phyloP scores from a whole-genome alignment of 2,329 filamentous ascomycete genomes.

The Talaromyces verruculosus region DNA sequence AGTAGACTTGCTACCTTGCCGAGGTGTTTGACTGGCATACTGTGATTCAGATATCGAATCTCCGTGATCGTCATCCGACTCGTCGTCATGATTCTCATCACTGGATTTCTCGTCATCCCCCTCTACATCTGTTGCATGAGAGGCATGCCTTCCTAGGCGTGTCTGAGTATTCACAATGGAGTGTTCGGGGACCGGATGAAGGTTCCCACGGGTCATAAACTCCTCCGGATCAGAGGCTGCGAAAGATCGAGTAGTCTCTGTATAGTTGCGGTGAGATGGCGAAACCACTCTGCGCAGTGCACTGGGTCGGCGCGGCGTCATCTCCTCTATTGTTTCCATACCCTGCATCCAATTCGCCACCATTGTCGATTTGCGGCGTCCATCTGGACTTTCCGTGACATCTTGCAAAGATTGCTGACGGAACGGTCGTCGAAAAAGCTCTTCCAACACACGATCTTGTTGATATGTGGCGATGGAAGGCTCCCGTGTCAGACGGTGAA shows the following conservation, averaged over 20 bases:
- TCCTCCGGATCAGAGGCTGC: conserved; percentile 58
- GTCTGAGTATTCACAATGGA: conserved; percentile 30
- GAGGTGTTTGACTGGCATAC: conserved; percentile 23
- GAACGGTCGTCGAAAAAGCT: conserved; percentile 78
- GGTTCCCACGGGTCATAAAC: conserved; percentile 33
- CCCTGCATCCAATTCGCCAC: conserved; percentile 88
- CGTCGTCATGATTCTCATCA: conserved; percentile 63
- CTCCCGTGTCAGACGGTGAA: conserved; percentile 69
- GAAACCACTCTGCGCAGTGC: conserved; percentile 41
- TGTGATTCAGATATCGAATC: conserved; percentile 24
- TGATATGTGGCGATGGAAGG: conserved; percentile 85
- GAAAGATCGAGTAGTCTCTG: conserved; percentile 54
- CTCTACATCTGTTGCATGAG: conserved; percentile 74
- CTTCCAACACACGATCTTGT: conserved; percentile 85
- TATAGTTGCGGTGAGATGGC: conserved; percentile 52
- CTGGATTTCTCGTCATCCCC: conserved; percentile 88
- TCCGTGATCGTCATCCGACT: conserved; percentile 29
- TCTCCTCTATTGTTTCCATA: conserved; percentile 58
- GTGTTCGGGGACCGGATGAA: conserved; percentile 40
- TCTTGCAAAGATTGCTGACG: conserved; percentile 60
- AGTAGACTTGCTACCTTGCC: conserved; percentile 28
- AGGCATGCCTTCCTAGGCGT: conserved; percentile 44
- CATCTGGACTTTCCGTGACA: conserved; percentile 58
- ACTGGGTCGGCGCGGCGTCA: conserved; percentile 60
- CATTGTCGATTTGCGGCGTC: conserved; percentile 73